Percentiles rank a stretch among this genome's conserved stretches.
Evolutionary conservation across 352 stramenopile species (phyloP).

Genomic region (Globisporangium heterothallicum): DNA sequence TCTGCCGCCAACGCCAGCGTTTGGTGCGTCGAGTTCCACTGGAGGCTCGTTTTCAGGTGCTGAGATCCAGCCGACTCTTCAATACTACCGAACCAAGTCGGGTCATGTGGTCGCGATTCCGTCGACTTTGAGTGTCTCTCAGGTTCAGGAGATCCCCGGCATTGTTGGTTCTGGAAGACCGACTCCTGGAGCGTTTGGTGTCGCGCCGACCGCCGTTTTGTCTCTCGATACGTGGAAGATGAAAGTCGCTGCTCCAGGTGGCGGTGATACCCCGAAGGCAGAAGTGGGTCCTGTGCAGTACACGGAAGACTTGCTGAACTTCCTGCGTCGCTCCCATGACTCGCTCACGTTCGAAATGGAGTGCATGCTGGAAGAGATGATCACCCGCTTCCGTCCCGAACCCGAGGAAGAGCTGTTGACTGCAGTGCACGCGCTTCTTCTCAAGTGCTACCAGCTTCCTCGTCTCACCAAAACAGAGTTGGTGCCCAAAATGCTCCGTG

Average conservation of each 20-base stretch:
- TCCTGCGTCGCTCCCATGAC: constrained; percentile 88
- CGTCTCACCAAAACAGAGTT: constrained; percentile 69
- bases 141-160: constrained; percentile 68
- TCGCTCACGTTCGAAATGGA: constrained; percentile 94
- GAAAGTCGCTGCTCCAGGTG: constrained; percentile 38
- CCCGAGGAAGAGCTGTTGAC: constrained; percentile 97
- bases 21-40: constrained; percentile 1
- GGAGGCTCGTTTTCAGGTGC: constrained; percentile 9
- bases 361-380: constrained; percentile 98
- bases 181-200: constrained; percentile 67
- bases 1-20: constrained; percentile 5
- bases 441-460: constrained; percentile 90
- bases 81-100: constrained; percentile 81
- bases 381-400: constrained; percentile 95
- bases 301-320: constrained; percentile 93
- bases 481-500: constrained; percentile 86
- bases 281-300: constrained; percentile 86
- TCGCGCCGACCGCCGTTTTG: constrained; percentile 48
- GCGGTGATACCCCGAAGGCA: constrained; percentile 31
- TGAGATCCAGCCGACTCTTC: constrained; percentile 11
- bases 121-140: constrained; percentile 38
- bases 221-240: constrained; percentile 69
- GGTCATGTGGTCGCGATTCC: constrained; percentile 75
- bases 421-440: constrained; percentile 93
- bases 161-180: constrained; percentile 61